Evolutionary conservation across 352 stramenopile species (phyloP).

Genomic region (Peronospora tabacina): DNA sequence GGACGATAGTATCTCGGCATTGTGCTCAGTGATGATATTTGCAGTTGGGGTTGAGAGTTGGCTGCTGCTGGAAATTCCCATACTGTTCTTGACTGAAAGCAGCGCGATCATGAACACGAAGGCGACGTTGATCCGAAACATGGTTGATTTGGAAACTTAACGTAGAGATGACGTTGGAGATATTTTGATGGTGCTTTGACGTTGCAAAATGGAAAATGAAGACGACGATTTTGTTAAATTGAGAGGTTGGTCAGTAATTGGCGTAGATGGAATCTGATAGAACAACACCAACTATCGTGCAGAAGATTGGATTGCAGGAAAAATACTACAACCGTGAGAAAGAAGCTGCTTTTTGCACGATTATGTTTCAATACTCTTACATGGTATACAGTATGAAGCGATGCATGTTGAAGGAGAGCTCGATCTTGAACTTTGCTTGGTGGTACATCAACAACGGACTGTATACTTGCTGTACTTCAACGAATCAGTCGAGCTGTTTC

Average conservation of each 20-base stretch:
- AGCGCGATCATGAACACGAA: constrained; percentile 3
- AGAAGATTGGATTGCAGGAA: constrained; percentile 6
- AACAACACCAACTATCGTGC: constrained; percentile 1
- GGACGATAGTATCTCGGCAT: not conserved
- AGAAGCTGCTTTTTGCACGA: not conserved
- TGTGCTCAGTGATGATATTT: not conserved
- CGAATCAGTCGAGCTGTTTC: too few species aligned
- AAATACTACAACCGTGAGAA: not conserved
- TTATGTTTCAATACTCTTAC: not conserved
- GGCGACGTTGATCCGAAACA: constrained; percentile 6
- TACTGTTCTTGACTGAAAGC: not conserved
- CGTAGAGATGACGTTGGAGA: not conserved
- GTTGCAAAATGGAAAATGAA: constrained; percentile 5
- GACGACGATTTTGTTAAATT: not conserved
- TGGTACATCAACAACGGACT: too few species aligned
- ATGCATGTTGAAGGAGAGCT: not conserved
- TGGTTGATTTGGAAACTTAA: not conserved
- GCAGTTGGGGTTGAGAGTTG: not conserved
- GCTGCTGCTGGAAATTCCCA: not conserved
- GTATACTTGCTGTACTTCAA: too few species aligned
- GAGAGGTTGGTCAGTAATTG: not conserved
- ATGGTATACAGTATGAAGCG: not conserved
- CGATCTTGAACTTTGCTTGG: not conserved
- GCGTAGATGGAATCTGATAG: constrained; percentile 4
- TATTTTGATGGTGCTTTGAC: not conserved